A percentile compares a stretch with the other conserved stretches of the same genome.
Evolutionary conservation across 1,284 basidiomycete species (phyloP).

Genomic region (Cutaneotrichosporon sp.): DNA sequence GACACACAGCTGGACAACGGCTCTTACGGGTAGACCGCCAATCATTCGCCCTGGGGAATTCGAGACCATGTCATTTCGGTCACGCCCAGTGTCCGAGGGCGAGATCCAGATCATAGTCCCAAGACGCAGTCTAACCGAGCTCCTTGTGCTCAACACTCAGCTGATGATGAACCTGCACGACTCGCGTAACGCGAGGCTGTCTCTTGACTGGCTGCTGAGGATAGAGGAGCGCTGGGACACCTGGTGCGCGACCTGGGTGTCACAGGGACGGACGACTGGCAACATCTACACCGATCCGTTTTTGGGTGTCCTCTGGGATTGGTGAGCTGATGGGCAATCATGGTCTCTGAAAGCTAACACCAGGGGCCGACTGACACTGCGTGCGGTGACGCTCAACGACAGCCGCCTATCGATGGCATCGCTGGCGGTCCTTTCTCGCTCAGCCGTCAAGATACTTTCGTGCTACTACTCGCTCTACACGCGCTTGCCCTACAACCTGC

Average conservation of each 20-base stretch:
- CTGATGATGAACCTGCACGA: slow-evolving; percentile 15
- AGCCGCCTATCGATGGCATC: slow-evolving; percentile 13
- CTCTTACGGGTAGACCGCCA: slow-evolving; percentile 5
- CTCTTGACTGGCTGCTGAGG: slow-evolving; percentile 17
- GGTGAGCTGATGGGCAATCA: slow-evolving; percentile 12
- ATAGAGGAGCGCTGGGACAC: slow-evolving; percentile 15
- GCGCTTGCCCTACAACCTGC: slow-evolving; percentile 11
- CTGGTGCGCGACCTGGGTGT: slow-evolving; percentile 13
- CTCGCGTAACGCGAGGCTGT: slow-evolving; percentile 7
- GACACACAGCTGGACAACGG: slow-evolving; percentile 11
- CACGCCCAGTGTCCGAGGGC: slow-evolving; percentile 7
- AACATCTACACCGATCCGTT: slow-evolving; percentile 11
- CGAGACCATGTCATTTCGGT: slow-evolving; percentile 14
- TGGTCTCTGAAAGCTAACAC: neutral
- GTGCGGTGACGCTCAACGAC: slow-evolving; percentile 13
- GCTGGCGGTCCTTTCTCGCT: slow-evolving; percentile 20
- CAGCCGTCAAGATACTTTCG: slow-evolving; percentile 14
- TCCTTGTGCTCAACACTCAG: slow-evolving; percentile 21
- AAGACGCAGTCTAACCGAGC: slow-evolving; percentile 13
- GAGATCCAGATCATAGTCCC: slow-evolving; percentile 10
- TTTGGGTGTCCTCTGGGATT: slow-evolving; percentile 16
- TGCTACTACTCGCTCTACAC: slow-evolving; percentile 4
- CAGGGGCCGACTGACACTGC: slow-evolving; percentile 18
- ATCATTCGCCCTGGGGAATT: slow-evolving; percentile 19
- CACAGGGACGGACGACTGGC: slow-evolving; percentile 13